Evolutionary conservation across 2,329 filamentous ascomycete genomes (phyloP), one percentile per base, ranked within the genome.

Genomic region (Phyllosticta ampelicida): DNA sequence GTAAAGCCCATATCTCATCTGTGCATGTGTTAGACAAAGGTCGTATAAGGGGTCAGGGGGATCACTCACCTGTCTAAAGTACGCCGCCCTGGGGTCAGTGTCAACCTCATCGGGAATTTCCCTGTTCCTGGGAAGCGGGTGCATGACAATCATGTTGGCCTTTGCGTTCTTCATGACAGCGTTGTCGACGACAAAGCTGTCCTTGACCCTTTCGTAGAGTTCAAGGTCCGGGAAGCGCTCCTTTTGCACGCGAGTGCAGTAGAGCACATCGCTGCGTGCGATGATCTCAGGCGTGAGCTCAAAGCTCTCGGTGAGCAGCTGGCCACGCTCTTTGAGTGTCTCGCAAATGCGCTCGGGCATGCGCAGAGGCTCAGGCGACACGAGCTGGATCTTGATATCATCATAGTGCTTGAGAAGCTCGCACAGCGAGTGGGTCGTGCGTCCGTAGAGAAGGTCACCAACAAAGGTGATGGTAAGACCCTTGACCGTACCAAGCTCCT

Each of bases 1-100:
- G 80, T 96, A 97, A 67, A 99, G 83, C 66, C 94, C 94, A 76
- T 97, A 96, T 76, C 87, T 85, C 92, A 96, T 96, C 91, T 96
- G 68, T 60, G 61, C 8, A 5, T 5, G 28, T 51, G 70, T 85
- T 73, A 83, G 78, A 64, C 63, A 58, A 28, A 36, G 29, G 50
- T 51, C 54, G 36, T 29, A 16, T 54, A 4, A 13, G 23, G 50
- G 51, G 19, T 2, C 0, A 16, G 18, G 30, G 26, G 50, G 13
- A n/a, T 56, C 30, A 81, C 88, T 84, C 77, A 96, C 92, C 87
- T 99, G 94, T 87, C 94, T 85, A 77, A 99, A 99, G 78, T 99
- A 99, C 58, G 94, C 92, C 60, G 94, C 94, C 66, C 94, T 80
- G 71, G 95, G 90, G 77, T 99, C 94, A 76, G 95, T 96, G 75